Base-by-base conservation (phyloP, 148 eudicot species). In the Cornus controversa region DNA sequence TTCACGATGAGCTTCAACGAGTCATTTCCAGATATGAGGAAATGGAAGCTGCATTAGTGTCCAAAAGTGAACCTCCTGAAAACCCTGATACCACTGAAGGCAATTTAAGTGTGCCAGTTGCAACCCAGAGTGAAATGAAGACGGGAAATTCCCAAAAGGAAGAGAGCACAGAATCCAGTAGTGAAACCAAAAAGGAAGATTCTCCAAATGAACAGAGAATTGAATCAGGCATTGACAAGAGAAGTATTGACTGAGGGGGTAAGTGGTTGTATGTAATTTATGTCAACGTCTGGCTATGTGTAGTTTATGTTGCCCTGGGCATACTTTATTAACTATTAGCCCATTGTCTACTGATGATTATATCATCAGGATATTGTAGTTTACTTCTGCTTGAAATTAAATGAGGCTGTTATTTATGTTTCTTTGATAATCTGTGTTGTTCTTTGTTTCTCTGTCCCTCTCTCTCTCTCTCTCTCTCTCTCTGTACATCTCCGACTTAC, bases 1-100 rank as follows among this genome's bases (percentile, higher is more conserved):
- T 96, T 67, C 93, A 93, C 31, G 99, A 91, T n/a, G 93, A 96
- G 82, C 98, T 93, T 81, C 90, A 88, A 81, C 84, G 83, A 81
- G 86, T 90, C 78, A 85, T 93, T 74, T 85, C 91, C 58, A 89
- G 87, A 75, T 91, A 87, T 15, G 88, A 87, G 42, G 90, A 89
- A 81, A 79, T 89, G 77, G 84, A 81, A 75, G 83, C 86, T 71
- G 85, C 89, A 29, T 54, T 63, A 18, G 81, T 83, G 10, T 67
- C 89, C 72, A 73, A 27, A 50, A 77, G 40, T 28, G 86, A 71
- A 42, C 79, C n/a, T 40, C 80, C 76, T 4, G 80, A 71, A 24
- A 80, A 77, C 45, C 34, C 82, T 25, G 67, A 76, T 11, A 11
- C 70, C 23, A 15, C 27, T 23, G 85, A 79, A 70, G 45, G 65